Evolutionary conservation across 1,139 yeast genomes (phyloP), one percentile per base, ranked within the genome.

Genomic region (Geotrichum aggregatum): DNA sequence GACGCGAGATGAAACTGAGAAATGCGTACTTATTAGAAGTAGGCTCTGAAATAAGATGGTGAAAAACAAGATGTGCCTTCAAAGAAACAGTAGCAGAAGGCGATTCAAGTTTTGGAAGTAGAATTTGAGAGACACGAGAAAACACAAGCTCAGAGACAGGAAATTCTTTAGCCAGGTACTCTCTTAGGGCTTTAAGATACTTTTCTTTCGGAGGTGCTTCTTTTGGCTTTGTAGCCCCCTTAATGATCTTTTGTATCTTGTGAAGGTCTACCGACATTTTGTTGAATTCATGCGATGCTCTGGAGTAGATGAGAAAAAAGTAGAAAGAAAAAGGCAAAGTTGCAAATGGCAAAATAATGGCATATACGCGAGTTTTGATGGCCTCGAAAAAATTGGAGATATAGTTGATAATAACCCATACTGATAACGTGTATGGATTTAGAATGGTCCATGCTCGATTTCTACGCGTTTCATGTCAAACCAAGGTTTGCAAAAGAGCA

Each of bases 51-150:
- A 61, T 50, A 19, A 62, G 56, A 28, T 55, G 58, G 36, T 62
- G 65, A 42, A 61, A 55, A 8, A 61, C 45, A 21, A 57, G 44
- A 46, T 62, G 65, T 6, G 65, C 64, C 39, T 61, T 61, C 38
- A 61, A 42, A 1, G 59, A 54, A 7, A 55, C 53, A 2, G 39
- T 24, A 8, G 53, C 38, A 2, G 49, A 50, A 19, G 49, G 47
- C 22, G 44, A 59, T 56, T 38, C 54, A 28, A 46, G 54, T 46
- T 33, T 54, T 36, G 54, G 62, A 39, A 41, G 51, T 28, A 47
- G 50, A 44, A 36, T 57, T 50, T 39, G 59, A 30, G 50, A 50
- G 18, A 46, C 21, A 4, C 28, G 47, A 28, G 52, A 52, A 16
- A 54, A 49, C 28, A 58, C 50, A 21, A 49, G 39, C 18, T 52